Evolutionary conservation across 495 filamentous ascomycete species (phyloP), one percentile per base, ranked within the genome.

Genomic region (Amorphotheca resinae): DNA sequence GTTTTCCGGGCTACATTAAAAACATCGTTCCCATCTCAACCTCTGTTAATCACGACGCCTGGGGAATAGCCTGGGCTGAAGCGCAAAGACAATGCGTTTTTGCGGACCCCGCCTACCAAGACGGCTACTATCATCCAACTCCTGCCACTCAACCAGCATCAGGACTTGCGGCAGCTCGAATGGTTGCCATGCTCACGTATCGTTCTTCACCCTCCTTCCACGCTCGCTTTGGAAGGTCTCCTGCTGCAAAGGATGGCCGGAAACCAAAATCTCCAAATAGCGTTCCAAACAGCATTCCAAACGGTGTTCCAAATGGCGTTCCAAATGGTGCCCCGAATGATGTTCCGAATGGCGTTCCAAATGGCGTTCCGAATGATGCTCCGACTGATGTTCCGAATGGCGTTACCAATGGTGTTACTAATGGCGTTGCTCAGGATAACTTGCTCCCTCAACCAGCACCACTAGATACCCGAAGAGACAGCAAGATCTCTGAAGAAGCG

Each of bases 111-210:
- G 49, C 45, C 7, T 63, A 58, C 48, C 42, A 50, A 21, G 52
- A 57, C 26, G 62, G 62, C 4, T 55, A 54, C 35, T 64, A 64
- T 37, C 49, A 53, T 11, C 52, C 58, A 6, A 21, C 18, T 11
- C 61, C 61, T 0, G 17, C 7, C 6, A 22, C 7, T 1, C 35
- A 38, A 22, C 62, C 62, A 7, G 51, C 48, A 0, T 40, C 42
- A 1, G 62, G 62, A 4, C 45, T 64, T 11, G 55, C 53, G 11
- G 56, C 59, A 0, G 62, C 62, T 2, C 51, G 62, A 20, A 64
- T 61, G 62, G 57, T 62, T 2, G 60, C 62, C n/a, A 61, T 62
- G 56, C 57, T 64, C 12, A 63, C 62, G 1, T 64, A 64, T 33
- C 59, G 61, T 3, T 62, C 61, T 16, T 55, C 44, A 25, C 43